Evolutionary conservation across 495 filamentous ascomycete genomes (phyloP), one percentile per base, ranked within the genome.

Genomic region (Neurospora pannonica): DNA sequence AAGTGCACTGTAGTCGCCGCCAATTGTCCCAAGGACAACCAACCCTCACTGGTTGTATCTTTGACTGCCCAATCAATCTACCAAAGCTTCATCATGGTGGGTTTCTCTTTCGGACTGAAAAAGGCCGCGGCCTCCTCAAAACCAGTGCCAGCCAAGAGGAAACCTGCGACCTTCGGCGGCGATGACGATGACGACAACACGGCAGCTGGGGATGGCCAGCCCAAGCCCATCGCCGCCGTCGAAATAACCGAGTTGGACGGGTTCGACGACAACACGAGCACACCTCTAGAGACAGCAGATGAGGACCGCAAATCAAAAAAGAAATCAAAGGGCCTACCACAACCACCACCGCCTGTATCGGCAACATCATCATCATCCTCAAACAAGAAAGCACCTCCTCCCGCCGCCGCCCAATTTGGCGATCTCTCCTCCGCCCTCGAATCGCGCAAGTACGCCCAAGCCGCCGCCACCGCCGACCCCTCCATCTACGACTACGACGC

Each of bases 401-500:
- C 42, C 37, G 11, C 6, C n/a, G 42, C 54, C 46, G 8, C 48
- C 79, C 11, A 81, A 19, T 88, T 89, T 75, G 85, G 86, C 39
- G 86, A 90, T 74, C 81, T 90, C 7, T 90, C 88, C 48, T 85
- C 86, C 76, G 83, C 84, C 0, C 82, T 86, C 38, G 84, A 85
- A 69, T 88, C 89, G 67, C 85, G 84, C 70, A 88, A 88, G 67
- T 84, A 90, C 75, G 84, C 86, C 37, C 81, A 87, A 74, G 86
- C 86, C 11, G 90, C 90, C n/a, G 84, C 85, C 38, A 83, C 84
- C 48, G 72, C 89, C 10, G 92, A 94, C 79, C 82, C 92, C 5
- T 87, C 86, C 37, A 90, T 94, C 77, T 94, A 92, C 83, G 92
- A 93, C 81, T 94, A 94, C 81, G 92, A 94, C 76, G 86, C 84